Conservation (phyloP, 805 yeast genomes). For the Kuraishia capsulata region DNA sequence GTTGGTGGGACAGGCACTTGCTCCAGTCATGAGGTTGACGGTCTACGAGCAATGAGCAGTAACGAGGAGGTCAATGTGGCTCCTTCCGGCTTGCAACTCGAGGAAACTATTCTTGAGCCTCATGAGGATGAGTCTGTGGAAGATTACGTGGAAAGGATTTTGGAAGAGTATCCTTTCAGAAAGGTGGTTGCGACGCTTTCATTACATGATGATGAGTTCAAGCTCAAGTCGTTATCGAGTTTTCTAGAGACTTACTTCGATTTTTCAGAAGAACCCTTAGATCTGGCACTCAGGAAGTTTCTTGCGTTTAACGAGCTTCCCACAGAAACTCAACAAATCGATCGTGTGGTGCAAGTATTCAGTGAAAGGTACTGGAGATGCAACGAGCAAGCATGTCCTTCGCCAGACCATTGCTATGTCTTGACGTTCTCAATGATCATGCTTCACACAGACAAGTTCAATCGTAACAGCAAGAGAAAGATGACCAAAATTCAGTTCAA, state of each 20-base stretch:
- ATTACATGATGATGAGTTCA: not conserved
- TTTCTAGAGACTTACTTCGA: constrained; percentile 29
- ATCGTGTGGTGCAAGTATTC: constrained; percentile 52
- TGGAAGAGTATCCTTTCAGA: not conserved
- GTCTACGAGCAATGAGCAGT: no score
- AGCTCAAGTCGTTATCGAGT: constrained; percentile 8
- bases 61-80: not conserved
- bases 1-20: no score
- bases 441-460: constrained; percentile 69
- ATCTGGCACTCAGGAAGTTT: constrained; percentile 53
- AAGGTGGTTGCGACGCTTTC: not conserved
- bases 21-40: no score
- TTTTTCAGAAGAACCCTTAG: constrained; percentile 50
- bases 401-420: constrained; percentile 49
- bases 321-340: constrained; percentile 69
- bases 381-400: constrained; percentile 27
- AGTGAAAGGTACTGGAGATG: constrained; percentile 38
- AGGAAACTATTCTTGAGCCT: not conserved
- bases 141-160: not conserved
- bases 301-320: constrained; percentile 54
- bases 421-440: constrained; percentile 57
- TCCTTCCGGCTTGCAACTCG: not conserved
- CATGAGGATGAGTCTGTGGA: not conserved
- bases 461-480: constrained; percentile 55
- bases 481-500: constrained; percentile 60